Conservation (phyloP, 2,329 filamentous ascomycete genomes). For the Paecilomyces formosus region DNA sequence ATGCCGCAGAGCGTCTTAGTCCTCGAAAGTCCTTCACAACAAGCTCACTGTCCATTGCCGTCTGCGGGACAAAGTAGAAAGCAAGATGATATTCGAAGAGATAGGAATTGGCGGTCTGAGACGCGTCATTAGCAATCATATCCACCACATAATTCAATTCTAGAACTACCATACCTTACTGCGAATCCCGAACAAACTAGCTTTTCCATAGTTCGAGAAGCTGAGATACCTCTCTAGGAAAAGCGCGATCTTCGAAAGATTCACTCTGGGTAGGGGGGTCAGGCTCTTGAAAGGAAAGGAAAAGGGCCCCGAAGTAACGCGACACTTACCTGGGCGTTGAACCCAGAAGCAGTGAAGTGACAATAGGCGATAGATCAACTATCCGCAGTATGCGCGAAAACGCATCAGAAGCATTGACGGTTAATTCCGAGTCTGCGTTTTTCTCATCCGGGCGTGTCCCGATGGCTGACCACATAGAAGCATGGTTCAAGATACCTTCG, state of each 20-base stretch:
- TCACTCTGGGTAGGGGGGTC: neutral
- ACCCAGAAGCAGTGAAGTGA: neutral
- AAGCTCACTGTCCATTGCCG: neutral
- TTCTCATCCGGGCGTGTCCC: neutral
- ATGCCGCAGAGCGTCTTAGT: constrained; percentile 3
- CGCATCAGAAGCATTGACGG: neutral
- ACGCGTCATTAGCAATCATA: neutral
- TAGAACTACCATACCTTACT: constrained; percentile 1
- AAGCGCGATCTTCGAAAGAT: neutral
- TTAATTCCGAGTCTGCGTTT: neutral
- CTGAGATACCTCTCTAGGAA: constrained; percentile 1
- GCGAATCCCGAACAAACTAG: constrained; percentile 2
- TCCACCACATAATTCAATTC: neutral
- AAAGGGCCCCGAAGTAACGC: neutral
- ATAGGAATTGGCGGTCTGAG: constrained; percentile 3
- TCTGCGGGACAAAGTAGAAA: constrained; percentile 4
- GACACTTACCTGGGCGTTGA: neutral
- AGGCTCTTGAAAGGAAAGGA: neutral
- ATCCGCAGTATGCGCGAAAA: neutral
- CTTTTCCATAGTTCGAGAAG: constrained; percentile 4
- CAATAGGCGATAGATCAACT: neutral
- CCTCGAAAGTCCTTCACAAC: constrained; percentile 1
- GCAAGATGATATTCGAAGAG: constrained; percentile 5
- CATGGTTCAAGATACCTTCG: neutral
- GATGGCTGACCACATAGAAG: neutral